These are phyloP conservation scores for Kluyveromyces sp. DNA, from an alignment of 1,139 yeast genomes.

Conservation along the genomic window DNA sequence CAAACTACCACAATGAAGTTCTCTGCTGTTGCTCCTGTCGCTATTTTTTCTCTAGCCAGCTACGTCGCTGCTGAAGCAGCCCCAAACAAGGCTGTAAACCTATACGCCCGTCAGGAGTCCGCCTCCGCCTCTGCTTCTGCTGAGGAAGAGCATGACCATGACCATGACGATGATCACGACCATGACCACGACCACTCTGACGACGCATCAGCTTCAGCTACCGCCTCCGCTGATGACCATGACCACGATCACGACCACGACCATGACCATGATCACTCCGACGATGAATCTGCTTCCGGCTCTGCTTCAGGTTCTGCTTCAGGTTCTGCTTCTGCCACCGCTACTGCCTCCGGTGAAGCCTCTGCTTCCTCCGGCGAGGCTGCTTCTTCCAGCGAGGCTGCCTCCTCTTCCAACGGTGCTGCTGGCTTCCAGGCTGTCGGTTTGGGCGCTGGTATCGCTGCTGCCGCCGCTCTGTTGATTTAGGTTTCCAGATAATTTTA, in stretches of 20 bases:
- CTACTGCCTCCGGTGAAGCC: constrained; percentile 4
- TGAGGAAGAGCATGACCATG: background rate
- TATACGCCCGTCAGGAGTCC: background rate
- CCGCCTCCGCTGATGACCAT: background rate
- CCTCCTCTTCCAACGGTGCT: constrained; percentile 15
- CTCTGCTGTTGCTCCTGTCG: constrained; percentile 10
- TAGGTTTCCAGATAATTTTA: constrained; percentile 2
- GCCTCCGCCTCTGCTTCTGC: background rate
- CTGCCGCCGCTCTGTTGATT: constrained; percentile 19
- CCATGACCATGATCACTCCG: background rate
- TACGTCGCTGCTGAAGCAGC: constrained; percentile 18
- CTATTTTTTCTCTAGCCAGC: constrained; percentile 20
- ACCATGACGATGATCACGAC: background rate
- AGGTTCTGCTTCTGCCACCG: constrained; percentile 2
- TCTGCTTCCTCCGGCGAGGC: constrained; percentile 23
- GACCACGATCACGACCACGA: background rate
- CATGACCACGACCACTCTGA: background rate
- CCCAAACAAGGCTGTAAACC: background rate
- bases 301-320: constrained; percentile 10
- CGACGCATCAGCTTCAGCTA: background rate
- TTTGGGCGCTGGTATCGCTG: constrained; percentile 17
- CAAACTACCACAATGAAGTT: background rate
- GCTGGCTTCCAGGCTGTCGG: constrained; percentile 14
- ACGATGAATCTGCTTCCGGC: constrained; percentile 1
- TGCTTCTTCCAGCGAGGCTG: constrained; percentile 13